phyloP scores from a whole-genome alignment of 2,329 filamentous ascomycete species.

The Cercospora sp. region DNA sequence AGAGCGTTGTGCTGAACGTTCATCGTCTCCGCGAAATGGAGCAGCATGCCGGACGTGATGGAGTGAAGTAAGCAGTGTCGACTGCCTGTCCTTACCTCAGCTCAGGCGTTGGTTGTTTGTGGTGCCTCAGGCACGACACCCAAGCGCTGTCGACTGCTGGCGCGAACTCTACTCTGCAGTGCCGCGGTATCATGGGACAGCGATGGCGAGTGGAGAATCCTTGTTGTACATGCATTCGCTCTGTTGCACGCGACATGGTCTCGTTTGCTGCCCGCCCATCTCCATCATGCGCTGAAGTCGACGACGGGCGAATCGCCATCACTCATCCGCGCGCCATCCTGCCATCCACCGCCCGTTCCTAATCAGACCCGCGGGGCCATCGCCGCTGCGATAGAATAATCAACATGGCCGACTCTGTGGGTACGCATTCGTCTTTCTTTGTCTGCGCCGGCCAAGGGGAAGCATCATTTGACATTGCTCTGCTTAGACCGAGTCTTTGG shows the following conservation, averaged over 20 bases:
- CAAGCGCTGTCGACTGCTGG: neutral
- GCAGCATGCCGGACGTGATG: neutral
- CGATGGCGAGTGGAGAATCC: slow-evolving; percentile 7
- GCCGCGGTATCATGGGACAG: slow-evolving; percentile 3
- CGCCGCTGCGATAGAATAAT: slow-evolving; percentile 1
- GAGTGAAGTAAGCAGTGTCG: neutral
- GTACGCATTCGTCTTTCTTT: slow-evolving; percentile 22
- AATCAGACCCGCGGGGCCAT: neutral
- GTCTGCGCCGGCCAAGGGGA: neutral
- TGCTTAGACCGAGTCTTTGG: slow-evolving; percentile 89
- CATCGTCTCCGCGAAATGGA: neutral
- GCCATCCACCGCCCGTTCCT: neutral
- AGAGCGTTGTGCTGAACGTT: neutral
- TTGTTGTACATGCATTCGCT: slow-evolving; percentile 3
- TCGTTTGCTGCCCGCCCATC: neutral
- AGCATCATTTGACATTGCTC: slow-evolving; percentile 10
- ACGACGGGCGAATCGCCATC: slow-evolving; percentile 1
- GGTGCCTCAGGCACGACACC: neutral
- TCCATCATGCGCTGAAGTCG: slow-evolving; percentile 1
- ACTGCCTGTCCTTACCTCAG: neutral
- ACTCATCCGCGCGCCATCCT: neutral
- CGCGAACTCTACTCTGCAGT: neutral
- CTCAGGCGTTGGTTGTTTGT: neutral
- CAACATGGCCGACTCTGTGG: slow-evolving; percentile 38
- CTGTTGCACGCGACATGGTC: slow-evolving; percentile 12